A percentile compares a stretch with the other conserved stretches of the same genome.
These are phyloP conservation scores for Cystobasidium pallidum DNA, from an alignment of 1,284 basidiomycete species.

Conservation along the genomic window DNA sequence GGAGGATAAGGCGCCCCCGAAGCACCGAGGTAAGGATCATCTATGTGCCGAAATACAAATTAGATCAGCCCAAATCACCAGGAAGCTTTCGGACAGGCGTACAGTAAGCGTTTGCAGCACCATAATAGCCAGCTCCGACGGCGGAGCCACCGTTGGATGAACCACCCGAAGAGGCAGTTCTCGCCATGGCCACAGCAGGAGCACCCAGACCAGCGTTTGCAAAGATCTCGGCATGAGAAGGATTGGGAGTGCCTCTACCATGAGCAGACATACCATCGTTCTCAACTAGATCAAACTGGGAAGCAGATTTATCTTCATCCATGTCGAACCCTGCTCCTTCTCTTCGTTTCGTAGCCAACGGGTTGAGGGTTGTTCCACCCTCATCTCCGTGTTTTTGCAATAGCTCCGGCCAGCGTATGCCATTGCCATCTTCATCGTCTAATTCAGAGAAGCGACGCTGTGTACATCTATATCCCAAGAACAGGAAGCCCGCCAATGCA, in stretches of 20 bases:
- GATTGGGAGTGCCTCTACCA: constrained; percentile 15
- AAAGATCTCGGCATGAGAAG: constrained; percentile 7
- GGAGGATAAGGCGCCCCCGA: constrained; percentile 46
- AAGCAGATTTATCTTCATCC: constrained; percentile 48
- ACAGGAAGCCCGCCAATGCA: constrained; percentile 46
- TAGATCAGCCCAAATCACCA: constrained; percentile 3
- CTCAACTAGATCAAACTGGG: constrained; percentile 22
- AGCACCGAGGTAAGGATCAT: constrained; percentile 48
- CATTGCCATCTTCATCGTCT: constrained; percentile 49
- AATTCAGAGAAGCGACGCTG: constrained; percentile 51
- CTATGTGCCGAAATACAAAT: constrained; percentile 5
- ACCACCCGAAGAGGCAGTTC: constrained; percentile 32
- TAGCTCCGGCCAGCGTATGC: constrained; percentile 52
- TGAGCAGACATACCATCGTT: constrained; percentile 29
- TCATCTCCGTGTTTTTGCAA: constrained; percentile 49
- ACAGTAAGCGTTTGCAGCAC: constrained; percentile 22
- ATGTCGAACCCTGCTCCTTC: constrained; percentile 46
- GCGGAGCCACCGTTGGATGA: constrained; percentile 16
- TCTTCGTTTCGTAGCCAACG: constrained; percentile 50
- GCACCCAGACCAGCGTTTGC: constrained; percentile 9
- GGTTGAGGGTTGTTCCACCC: constrained; percentile 49
- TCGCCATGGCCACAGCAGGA: constrained; percentile 26
- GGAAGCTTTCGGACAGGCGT: background rate
- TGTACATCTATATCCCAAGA: constrained; percentile 49
- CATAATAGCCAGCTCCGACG: constrained; percentile 38